Conservation (phyloP, 768 basidiomycete genomes). For the Amanita fuliginea region DNA sequence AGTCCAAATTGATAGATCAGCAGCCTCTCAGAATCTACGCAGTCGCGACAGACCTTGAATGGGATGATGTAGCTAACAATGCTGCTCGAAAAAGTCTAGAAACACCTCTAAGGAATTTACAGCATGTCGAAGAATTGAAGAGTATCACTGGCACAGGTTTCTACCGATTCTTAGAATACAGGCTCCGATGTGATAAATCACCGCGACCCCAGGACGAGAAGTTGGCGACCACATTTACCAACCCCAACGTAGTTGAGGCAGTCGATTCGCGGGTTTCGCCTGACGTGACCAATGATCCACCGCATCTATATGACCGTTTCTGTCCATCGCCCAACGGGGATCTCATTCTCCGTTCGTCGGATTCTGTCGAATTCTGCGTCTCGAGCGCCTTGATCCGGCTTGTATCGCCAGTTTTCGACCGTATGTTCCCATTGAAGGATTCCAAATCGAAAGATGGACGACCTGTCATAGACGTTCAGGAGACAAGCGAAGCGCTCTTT, state of each 20-base stretch:
- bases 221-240: no score
- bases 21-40: neutral
- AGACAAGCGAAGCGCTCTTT: slow-evolving; percentile 7
- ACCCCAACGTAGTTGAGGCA: neutral
- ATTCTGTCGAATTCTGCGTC: slow-evolving; percentile 20
- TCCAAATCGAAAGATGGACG: slow-evolving; percentile 2
- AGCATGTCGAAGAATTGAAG: neutral
- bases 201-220: neutral
- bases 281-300: neutral
- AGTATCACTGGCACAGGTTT: neutral
- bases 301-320: neutral
- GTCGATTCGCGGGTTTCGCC: neutral
- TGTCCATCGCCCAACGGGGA: slow-evolving; percentile 7
- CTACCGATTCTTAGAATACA: slow-evolving; percentile 1
- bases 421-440: slow-evolving; percentile 16
- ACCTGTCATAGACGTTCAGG: slow-evolving; percentile 8
- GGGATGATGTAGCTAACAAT: neutral
- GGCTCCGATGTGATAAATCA: neutral
- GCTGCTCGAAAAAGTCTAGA: neutral
- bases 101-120: neutral
- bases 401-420: slow-evolving; percentile 20
- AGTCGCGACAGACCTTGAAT: neutral
- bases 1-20: neutral
- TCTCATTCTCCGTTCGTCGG: slow-evolving; percentile 16
- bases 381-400: slow-evolving; percentile 16